Percentiles rank a stretch among this genome's conserved stretches.
Conservation (phyloP, 345 rosid species). For the Geranium brycei region DNA sequence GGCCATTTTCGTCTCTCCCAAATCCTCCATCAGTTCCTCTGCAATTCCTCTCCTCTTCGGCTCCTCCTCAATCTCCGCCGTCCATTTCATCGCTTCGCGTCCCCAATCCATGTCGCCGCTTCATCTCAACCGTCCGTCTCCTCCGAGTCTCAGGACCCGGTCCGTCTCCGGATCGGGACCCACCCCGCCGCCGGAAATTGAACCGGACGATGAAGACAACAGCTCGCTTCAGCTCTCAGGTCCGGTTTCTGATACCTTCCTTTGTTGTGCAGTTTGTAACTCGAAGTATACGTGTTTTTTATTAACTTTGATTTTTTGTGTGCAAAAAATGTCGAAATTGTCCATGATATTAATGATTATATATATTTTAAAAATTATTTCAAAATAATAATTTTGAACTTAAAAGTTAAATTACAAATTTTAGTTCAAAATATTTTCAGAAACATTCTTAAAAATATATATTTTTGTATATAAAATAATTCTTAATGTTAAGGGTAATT, state of each 20-base stretch:
- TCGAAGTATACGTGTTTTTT: too few species aligned
- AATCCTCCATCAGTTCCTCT: neutral
- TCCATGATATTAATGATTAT: too few species aligned
- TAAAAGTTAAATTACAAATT: too few species aligned
- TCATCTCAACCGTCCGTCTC: neutral
- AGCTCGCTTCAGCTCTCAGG: conserved; percentile 27
- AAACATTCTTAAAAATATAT: too few species aligned
- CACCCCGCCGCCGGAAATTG: conserved; percentile 20
- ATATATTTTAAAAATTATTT: too few species aligned
- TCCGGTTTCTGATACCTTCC: conserved; percentile 5
- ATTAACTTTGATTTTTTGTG: too few species aligned
- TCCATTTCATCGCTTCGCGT: neutral
- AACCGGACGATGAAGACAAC: conserved; percentile 32
- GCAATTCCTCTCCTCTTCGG: neutral
- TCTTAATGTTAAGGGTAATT: too few species aligned
- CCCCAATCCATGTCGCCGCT: neutral
- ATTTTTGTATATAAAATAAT: too few species aligned
- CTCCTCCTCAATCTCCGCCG: neutral
- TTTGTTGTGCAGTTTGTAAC: neutral
- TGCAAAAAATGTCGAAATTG: too few species aligned
- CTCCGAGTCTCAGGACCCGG: neutral
- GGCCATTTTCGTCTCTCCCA: neutral
- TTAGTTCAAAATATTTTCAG: too few species aligned
- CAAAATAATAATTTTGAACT: too few species aligned
- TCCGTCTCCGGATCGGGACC: conserved; percentile 12